Conservation (phyloP, 768 basidiomycete genomes). For the Rhodosporidiobolus sp. region DNA sequence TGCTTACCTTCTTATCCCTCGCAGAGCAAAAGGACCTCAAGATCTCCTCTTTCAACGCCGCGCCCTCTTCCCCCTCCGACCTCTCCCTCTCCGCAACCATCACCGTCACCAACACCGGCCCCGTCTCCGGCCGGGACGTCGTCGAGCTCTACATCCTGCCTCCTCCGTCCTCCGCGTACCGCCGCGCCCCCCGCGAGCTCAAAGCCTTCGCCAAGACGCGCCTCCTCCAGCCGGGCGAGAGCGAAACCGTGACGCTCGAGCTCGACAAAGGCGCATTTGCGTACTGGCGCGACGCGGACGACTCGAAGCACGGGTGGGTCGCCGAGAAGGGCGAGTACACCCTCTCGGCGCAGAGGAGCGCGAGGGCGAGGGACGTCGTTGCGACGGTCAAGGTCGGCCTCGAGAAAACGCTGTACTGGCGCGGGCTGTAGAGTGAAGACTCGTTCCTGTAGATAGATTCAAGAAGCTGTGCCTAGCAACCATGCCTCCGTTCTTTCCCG, state of each 20-base stretch:
- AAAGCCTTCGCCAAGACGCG: constrained; percentile 62
- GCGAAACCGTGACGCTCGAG: constrained; percentile 51
- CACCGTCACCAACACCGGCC: constrained; percentile 55
- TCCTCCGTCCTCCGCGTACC: constrained; percentile 48
- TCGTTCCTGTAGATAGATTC: too few species aligned
- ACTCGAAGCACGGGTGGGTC: neutral
- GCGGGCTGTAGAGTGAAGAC: too few species aligned
- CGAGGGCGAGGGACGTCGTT: neutral
- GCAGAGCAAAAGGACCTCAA: too few species aligned
- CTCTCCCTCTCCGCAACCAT: too few species aligned
- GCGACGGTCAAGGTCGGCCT: neutral
- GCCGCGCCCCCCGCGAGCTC: constrained; percentile 60
- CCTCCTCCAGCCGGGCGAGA: constrained; percentile 56
- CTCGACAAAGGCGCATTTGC: constrained; percentile 63
- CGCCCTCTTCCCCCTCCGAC: too few species aligned
- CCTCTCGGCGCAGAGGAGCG: neutral
- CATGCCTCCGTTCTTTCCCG: too few species aligned
- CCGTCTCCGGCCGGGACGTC: constrained; percentile 61
- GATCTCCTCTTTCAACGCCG: too few species aligned
- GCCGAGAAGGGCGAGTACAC: neutral
- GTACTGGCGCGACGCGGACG: constrained; percentile 17
- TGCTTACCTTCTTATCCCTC: too few species aligned
- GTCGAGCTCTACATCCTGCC: constrained; percentile 66
- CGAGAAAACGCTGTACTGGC: neutral
- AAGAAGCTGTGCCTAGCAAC: too few species aligned